These are phyloP conservation scores for Cladobotryum mycophilum DNA, from an alignment of 2,329 filamentous ascomycete genomes.

Conservation along the genomic window DNA sequence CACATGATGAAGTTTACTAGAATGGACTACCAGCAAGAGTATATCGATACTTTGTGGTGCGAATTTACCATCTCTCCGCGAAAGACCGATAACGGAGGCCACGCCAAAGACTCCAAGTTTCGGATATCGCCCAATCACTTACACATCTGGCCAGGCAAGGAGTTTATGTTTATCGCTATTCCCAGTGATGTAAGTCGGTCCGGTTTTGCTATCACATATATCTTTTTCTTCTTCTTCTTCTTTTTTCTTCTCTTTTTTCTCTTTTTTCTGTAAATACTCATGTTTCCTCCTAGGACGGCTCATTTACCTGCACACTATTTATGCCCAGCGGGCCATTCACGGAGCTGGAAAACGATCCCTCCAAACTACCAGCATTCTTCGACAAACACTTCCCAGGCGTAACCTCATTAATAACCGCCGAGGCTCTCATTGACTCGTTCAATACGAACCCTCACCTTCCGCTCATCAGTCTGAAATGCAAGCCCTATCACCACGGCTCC, in stretches of 20 bases:
- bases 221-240: not conserved
- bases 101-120: slow-evolving; percentile 47
- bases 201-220: too few species aligned
- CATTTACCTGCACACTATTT: slow-evolving; percentile 94
- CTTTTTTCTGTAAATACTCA: not conserved
- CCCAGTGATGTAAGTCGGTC: slow-evolving; percentile 54
- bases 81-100: slow-evolving; percentile 16
- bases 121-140: slow-evolving; percentile 85
- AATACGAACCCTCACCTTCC: slow-evolving; percentile 79
- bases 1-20: slow-evolving; percentile 93
- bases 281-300: slow-evolving; percentile 58
- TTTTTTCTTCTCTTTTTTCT: not conserved
- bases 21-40: slow-evolving; percentile 88
- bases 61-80: slow-evolving; percentile 75
- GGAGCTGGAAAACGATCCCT: slow-evolving; percentile 57
- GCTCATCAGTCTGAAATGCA: slow-evolving; percentile 88
- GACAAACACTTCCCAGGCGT: slow-evolving; percentile 82
- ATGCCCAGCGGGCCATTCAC: slow-evolving; percentile 66
- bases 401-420: slow-evolving; percentile 59
- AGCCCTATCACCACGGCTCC: slow-evolving; percentile 73
- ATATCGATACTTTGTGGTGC: slow-evolving; percentile 96
- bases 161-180: slow-evolving; percentile 98
- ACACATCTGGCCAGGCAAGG: slow-evolving; percentile 92
- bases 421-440: slow-evolving; percentile 69
- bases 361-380: slow-evolving; percentile 65